Base-by-base conservation (phyloP, 306 rosid species). In the Oemleria cerasiformis region DNA sequence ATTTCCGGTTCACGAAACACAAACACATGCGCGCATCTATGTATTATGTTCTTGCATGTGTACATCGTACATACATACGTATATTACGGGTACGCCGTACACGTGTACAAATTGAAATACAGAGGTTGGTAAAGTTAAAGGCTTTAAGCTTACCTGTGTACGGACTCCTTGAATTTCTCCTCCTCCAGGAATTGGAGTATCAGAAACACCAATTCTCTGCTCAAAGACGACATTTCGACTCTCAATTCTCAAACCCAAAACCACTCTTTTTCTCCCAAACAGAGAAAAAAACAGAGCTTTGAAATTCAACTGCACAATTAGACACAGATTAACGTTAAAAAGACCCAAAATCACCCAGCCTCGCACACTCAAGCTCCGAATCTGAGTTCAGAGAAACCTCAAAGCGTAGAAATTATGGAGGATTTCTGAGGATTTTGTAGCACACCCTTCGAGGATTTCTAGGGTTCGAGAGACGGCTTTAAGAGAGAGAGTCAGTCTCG, bases 201-300 rank as follows among this genome's bases (percentile, higher is more conserved):
- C 69, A 92, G 91, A 78, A 89, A 86, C 81, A 89, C 96, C 88
- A 92, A 78, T 86, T 92, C 98, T 78, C 90, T 86, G 82, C 90
- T 83, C 82, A 92, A 69, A 84, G 93, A 84, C 75, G 96, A 68
- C 98, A 90, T 90, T 43, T 20, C 49, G 47, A 2, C 39, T 44
- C 38, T 25, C 75, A 64, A 63, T 45, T 36, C 74, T 65, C 78
- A 41, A 63, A 75, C 75, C 68, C 75, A 65, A 61, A 39, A 44
- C 20, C 14, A 64, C 42, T 54, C 13, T 9, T 1, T 39, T 11
- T 38, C 40, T 69, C 63, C 49, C 57, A 39, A 67, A 42, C 44
- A 10, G 55, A 25, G 48, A 59, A 36, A 21, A 16, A 25, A 69
- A n/a, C 38, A 70, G 74, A 41, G 73, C 77, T 75, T 50, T 47